Percentiles rank a stretch among this genome's conserved stretches.
Conservation (phyloP, 177 flowering plant species). For the Vitis hybrid region DNA sequence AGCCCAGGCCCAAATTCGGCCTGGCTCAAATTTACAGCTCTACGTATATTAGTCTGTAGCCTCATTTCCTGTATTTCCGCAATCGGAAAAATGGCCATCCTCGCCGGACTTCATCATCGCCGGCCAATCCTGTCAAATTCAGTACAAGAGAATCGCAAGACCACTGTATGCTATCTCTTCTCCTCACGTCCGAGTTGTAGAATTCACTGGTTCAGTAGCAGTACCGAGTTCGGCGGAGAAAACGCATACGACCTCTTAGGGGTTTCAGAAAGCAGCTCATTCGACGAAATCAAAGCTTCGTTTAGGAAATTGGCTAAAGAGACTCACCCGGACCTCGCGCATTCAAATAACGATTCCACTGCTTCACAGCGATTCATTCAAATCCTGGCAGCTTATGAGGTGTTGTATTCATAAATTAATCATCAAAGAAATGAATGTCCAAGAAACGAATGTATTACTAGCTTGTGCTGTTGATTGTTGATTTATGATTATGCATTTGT, state of each 20-base stretch:
- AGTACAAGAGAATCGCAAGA: neutral
- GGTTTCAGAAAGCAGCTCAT: slow-evolving; percentile 61
- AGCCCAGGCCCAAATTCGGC: no score
- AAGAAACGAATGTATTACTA: neutral
- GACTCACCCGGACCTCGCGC: slow-evolving; percentile 83
- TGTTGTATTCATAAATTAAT: slow-evolving; percentile 6
- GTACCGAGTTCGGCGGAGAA: slow-evolving; percentile 36
- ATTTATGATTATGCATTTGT: no score
- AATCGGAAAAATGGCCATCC: slow-evolving; percentile 11
- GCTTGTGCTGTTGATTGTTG: neutral
- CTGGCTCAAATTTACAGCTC: neutral
- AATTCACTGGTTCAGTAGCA: slow-evolving; percentile 27
- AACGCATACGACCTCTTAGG: slow-evolving; percentile 76
- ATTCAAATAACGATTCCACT: slow-evolving; percentile 28
- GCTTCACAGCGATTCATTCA: slow-evolving; percentile 58
- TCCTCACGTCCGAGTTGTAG: neutral
- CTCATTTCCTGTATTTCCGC: no score
- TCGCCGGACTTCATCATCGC: slow-evolving; percentile 1
- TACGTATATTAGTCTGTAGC: neutral
- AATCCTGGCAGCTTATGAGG: slow-evolving; percentile 90
- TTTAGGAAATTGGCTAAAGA: slow-evolving; percentile 81
- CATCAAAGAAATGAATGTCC: neutral
- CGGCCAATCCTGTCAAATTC: neutral
- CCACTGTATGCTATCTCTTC: neutral
- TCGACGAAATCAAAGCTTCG: slow-evolving; percentile 74